These are phyloP conservation scores for Cladosporium colombiae DNA, from an alignment of 2,329 filamentous ascomycete species.

Conservation along the genomic window DNA sequence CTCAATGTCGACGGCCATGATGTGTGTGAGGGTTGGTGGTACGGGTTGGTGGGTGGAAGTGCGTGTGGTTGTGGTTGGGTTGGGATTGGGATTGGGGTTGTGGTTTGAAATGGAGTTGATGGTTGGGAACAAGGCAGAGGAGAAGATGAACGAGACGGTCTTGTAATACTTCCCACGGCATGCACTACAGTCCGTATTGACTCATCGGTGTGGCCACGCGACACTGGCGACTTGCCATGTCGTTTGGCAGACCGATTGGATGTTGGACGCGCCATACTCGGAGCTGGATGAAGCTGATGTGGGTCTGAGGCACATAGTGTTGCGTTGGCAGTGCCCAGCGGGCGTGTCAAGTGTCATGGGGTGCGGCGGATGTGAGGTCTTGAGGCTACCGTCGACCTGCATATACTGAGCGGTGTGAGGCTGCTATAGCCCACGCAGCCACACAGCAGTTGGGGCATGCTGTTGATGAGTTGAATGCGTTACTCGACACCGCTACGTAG, in stretches of 20 bases:
- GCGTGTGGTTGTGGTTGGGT: not conserved
- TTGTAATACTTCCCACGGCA: not conserved
- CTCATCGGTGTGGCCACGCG: constrained; percentile 15
- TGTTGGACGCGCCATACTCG: constrained; percentile 7
- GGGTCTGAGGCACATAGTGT: constrained; percentile 9
- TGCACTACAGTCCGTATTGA: constrained; percentile 3
- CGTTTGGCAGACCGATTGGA: constrained; percentile 11
- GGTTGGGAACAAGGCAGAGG: not conserved
- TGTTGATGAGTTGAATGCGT: not conserved
- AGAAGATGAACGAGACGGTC: not conserved
- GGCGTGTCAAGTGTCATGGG: constrained; percentile 12
- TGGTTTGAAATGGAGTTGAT: not conserved
- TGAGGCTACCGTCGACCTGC: constrained; percentile 6
- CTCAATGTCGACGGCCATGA: constrained; percentile 13
- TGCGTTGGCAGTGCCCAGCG: constrained; percentile 15
- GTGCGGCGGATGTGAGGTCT: constrained; percentile 2
- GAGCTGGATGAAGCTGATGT: constrained; percentile 10
- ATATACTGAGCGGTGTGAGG: constrained; percentile 13
- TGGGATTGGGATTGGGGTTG: not conserved
- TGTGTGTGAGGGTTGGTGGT: not conserved
- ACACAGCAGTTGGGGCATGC: not conserved
- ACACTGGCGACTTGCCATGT: constrained; percentile 1
- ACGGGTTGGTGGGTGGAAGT: not conserved
- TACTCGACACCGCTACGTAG: not conserved
- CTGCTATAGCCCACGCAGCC: constrained; percentile 9